phyloP scores from a whole-genome alignment of 371 early-diverging fungal species.

The Apophysomyces trapeziformis region DNA sequence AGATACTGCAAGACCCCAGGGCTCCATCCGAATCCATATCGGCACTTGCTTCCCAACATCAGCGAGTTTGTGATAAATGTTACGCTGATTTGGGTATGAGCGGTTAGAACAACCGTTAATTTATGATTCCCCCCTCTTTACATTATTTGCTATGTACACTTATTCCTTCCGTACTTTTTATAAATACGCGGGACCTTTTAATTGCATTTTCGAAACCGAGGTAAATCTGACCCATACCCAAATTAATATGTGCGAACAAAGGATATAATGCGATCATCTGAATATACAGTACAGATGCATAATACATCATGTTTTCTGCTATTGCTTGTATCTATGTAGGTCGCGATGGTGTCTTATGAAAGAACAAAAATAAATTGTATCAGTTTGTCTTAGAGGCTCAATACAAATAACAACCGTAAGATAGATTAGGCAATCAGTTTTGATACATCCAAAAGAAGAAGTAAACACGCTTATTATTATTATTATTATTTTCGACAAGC shows the following conservation, averaged over 20 bases:
- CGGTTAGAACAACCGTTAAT: constrained; percentile 7
- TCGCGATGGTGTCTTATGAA: too few relatives aligned
- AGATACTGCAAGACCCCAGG: constrained; percentile 52
- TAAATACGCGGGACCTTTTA: constrained; percentile 6
- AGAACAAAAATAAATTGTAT: not conserved
- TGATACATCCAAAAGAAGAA: constrained; percentile 5
- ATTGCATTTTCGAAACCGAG: too few relatives aligned
- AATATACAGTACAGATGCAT: too few relatives aligned
- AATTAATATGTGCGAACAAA: too few relatives aligned
- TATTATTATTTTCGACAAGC: not conserved
- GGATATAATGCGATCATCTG: too few relatives aligned
- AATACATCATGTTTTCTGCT: too few relatives aligned
- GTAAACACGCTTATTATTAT: not conserved
- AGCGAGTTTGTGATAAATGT: constrained; percentile 57
- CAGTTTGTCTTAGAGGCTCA: not conserved
- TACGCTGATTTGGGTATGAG: constrained; percentile 23
- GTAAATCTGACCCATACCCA: too few relatives aligned
- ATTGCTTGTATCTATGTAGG: too few relatives aligned
- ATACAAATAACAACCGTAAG: not conserved
- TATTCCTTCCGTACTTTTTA: not conserved
- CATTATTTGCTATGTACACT: constrained; percentile 4
- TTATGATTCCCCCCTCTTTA: constrained; percentile 5
- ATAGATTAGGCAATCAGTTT: constrained; percentile 1
- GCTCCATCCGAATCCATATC: constrained; percentile 23
- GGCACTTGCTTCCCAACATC: constrained; percentile 37